Evolutionary conservation across 106 monocot genomes (phyloP), one percentile per base, ranked within the genome.

Genomic region (Alisma plantagoaquatica): DNA sequence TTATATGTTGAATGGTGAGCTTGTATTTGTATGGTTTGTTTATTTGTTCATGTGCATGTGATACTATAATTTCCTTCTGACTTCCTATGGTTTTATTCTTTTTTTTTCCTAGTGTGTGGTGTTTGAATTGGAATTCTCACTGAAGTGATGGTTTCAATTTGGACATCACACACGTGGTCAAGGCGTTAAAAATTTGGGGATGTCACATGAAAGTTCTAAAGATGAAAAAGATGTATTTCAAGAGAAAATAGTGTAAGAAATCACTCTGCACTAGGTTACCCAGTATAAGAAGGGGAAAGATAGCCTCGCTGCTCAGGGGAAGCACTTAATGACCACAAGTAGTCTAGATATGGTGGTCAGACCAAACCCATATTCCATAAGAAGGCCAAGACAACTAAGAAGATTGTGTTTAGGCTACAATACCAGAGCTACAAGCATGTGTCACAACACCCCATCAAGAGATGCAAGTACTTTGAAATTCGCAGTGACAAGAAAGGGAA

Each of bases 251-350:
- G 14, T 38, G 35, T 14, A 38, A 38, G 35, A 38, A 38, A 14
- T 14, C 35, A 38, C 35, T 7, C 35, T 38, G 35, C 35, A 38
- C 35, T 7, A 38, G 35, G 35, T 38, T 14, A 14, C 35, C 14
- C 35, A 38, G 35, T 38, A 38, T 38, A 38, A 38, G 35, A 38
- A 38, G 35, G 35, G 35, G 35, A 38, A 38, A 14, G 35, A 38
- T 14, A 38, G 14, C 35, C 35, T 38, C 14, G 35, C 14, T 14
- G 35, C 35, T 14, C 35, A 38, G 14, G 35, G 35, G 35, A 38
- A 7, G 35, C 14, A 14, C 35, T 6, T 38, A 7, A 14, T 14
- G 35, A 38, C 14, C 35, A 14, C 35, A 38, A 38, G 35, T 14
- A 38, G 35, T 38, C 14, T 38, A 14, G 35, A 7, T 38, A n/a